These are phyloP conservation scores for Exserohilum rostratum DNA, from an alignment of 2,329 filamentous ascomycete species.

Conservation along the genomic window DNA sequence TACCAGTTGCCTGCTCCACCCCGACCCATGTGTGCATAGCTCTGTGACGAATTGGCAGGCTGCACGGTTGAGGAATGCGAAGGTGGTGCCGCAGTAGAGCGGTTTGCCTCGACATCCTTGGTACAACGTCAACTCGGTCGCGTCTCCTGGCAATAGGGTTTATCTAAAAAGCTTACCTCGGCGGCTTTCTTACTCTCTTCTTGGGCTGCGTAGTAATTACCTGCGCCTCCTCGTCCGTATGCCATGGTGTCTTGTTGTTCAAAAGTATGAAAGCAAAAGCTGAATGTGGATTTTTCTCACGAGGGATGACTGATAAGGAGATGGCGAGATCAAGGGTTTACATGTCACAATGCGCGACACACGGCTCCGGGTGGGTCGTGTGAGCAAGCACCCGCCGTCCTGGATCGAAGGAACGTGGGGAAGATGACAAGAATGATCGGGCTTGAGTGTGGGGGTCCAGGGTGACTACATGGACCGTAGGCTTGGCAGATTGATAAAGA, in stretches of 20 bases:
- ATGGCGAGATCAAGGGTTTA: not conserved
- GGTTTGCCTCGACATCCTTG: slow-evolving; percentile 51
- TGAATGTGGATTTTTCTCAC: not conserved
- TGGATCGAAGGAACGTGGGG: slow-evolving; percentile 32
- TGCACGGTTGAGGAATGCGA: slow-evolving; percentile 18
- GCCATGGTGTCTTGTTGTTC: slow-evolving; percentile 26
- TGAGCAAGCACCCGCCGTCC: slow-evolving; percentile 11
- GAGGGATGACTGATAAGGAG: not conserved
- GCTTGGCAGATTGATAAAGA: slow-evolving; percentile 29
- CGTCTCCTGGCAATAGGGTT: not conserved
- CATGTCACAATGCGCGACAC: slow-evolving; percentile 2
- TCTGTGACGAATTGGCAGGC: slow-evolving; percentile 32
- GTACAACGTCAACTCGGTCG: slow-evolving; percentile 2
- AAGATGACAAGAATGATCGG: slow-evolving; percentile 18
- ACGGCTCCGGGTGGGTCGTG: slow-evolving; percentile 23
- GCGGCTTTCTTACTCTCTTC: slow-evolving; percentile 39
- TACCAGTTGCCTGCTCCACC: slow-evolving; percentile 57
- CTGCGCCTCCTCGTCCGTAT: slow-evolving; percentile 54
- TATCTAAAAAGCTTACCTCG: slow-evolving; percentile 31
- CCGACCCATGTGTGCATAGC: slow-evolving; percentile 54
- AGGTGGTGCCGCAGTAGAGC: slow-evolving; percentile 18
- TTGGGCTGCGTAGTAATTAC: slow-evolving; percentile 50
- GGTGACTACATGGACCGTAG: slow-evolving; percentile 34
- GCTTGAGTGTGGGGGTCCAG: slow-evolving; percentile 26
- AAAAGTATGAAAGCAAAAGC: not conserved